phyloP scores from a whole-genome alignment of 2,329 filamentous ascomycete species.

The Ceratocystiopsis minuta region DNA sequence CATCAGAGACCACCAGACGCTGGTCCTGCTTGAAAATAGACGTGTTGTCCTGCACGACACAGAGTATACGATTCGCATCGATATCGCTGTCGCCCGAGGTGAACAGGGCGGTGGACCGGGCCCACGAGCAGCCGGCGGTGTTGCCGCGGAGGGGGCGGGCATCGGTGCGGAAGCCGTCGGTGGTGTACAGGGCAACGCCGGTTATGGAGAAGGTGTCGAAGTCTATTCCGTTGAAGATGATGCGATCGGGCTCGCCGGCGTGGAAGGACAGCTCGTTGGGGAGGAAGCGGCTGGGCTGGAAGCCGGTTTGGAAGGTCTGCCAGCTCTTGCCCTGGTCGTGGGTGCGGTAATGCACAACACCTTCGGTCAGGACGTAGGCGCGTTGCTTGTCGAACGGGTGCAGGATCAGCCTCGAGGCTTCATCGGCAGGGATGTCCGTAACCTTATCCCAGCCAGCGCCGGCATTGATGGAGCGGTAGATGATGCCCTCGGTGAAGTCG shows the following conservation, averaged over 20 bases:
- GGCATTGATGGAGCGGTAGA: slow-evolving; percentile 66
- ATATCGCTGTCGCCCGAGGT: slow-evolving; percentile 45
- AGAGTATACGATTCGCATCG: slow-evolving; percentile 57
- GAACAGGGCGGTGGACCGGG: slow-evolving; percentile 59
- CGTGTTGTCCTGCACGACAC: slow-evolving; percentile 57
- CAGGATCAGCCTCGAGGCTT: slow-evolving; percentile 46
- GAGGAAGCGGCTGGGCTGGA: slow-evolving; percentile 35
- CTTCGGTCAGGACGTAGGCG: slow-evolving; percentile 61
- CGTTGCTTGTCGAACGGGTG: slow-evolving; percentile 63
- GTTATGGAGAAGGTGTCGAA: slow-evolving; percentile 47
- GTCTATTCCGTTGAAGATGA: slow-evolving; percentile 65
- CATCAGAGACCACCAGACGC: slow-evolving; percentile 62
- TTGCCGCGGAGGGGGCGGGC: slow-evolving; percentile 47
- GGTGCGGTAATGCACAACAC: slow-evolving; percentile 63
- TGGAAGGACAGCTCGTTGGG: slow-evolving; percentile 53
- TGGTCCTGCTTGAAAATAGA: slow-evolving; percentile 57
- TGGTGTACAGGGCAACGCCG: slow-evolving; percentile 55
- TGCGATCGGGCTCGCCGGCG: slow-evolving; percentile 62
- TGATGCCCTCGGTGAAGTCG: slow-evolving; percentile 41
- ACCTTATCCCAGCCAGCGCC: slow-evolving; percentile 59
- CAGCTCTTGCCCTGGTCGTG: slow-evolving; percentile 68
- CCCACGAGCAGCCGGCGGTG: slow-evolving; percentile 72
- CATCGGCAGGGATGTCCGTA: slow-evolving; percentile 43
- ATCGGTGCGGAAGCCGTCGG: slow-evolving; percentile 59
- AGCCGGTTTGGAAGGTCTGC: slow-evolving; percentile 50